Percentiles rank a stretch among this genome's conserved stretches.
Evolutionary conservation across 139 green algal species (phyloP).

Genomic region (Mychonastes homosphaera): DNA sequence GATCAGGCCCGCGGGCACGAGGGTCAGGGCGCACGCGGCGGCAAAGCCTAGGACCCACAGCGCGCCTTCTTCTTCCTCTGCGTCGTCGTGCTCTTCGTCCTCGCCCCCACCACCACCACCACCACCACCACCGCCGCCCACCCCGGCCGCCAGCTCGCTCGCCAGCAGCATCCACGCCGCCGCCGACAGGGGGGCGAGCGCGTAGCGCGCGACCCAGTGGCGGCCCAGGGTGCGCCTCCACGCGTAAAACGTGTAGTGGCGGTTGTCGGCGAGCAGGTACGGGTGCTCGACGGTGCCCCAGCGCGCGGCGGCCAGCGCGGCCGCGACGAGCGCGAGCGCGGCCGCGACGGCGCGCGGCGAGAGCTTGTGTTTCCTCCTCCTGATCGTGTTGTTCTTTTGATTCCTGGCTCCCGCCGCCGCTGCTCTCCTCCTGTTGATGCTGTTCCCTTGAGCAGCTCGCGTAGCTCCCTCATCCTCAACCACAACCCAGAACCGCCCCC

Average conservation of each 20-base stretch:
- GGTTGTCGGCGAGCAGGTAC: slow-evolving; percentile 89
- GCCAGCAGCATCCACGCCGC: slow-evolving; percentile 23
- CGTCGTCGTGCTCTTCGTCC: no score
- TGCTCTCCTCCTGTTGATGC: no score
- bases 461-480: no score
- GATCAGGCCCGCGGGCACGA: slow-evolving; percentile 72
- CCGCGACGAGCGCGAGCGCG: slow-evolving; percentile 1
- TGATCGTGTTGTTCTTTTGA: no score
- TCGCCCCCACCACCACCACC: no score
- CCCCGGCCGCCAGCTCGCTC: slow-evolving; percentile 6
- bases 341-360: neutral
- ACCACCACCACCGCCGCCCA: no score
- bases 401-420: neutral
- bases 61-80: no score
- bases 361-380: no score
- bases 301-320: neutral
- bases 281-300: slow-evolving; percentile 66
- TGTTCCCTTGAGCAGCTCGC: no score
- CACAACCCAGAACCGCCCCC: no score
- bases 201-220: slow-evolving; percentile 16
- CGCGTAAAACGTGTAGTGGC: slow-evolving; percentile 91
- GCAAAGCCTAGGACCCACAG: slow-evolving; percentile 32
- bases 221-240: slow-evolving; percentile 47
- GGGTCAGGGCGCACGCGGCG: slow-evolving; percentile 25
- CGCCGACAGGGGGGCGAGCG: slow-evolving; percentile 42